A percentile compares a stretch with the other conserved stretches of the same genome.
phyloP scores from a whole-genome alignment of 2,329 filamentous ascomycete species.

The Pseudocercospora vitis region DNA sequence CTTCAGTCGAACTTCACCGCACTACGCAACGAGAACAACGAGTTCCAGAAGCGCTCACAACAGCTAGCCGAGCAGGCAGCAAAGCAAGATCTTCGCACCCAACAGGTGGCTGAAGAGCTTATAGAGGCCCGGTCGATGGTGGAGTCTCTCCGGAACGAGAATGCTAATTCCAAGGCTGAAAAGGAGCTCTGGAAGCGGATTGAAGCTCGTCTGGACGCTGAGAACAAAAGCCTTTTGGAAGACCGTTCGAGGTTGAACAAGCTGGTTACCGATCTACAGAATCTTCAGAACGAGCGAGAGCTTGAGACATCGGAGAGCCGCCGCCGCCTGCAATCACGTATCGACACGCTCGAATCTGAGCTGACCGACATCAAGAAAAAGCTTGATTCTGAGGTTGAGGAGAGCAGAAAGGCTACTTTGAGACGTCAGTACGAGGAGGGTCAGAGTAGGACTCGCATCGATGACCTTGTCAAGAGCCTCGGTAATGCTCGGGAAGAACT shows the following conservation, averaged over 20 bases:
- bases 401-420: slow-evolving; percentile 76
- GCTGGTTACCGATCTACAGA: slow-evolving; percentile 80
- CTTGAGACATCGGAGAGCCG: slow-evolving; percentile 77
- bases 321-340: slow-evolving; percentile 73
- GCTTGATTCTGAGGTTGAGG: slow-evolving; percentile 77
- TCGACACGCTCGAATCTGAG: slow-evolving; percentile 78
- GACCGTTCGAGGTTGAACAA: slow-evolving; percentile 83
- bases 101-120: slow-evolving; percentile 90
- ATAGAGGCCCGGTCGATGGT: slow-evolving; percentile 78
- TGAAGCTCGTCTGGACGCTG: slow-evolving; percentile 80
- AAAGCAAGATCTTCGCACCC: slow-evolving; percentile 84
- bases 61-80: slow-evolving; percentile 77
- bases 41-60: slow-evolving; percentile 80
- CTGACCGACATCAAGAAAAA: slow-evolving; percentile 77
- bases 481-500: slow-evolving; percentile 82
- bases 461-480: slow-evolving; percentile 80
- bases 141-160: slow-evolving; percentile 87
- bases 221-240: slow-evolving; percentile 80
- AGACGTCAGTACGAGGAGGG: slow-evolving; percentile 88
- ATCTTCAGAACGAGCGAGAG: slow-evolving; percentile 87
- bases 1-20: slow-evolving; percentile 83
- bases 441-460: slow-evolving; percentile 85
- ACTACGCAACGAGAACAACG: slow-evolving; percentile 78
- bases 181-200: slow-evolving; percentile 94
- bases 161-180: slow-evolving; percentile 88